Evolutionary conservation across 768 basidiomycete species (phyloP).

Genomic region (Phallus indusiatus): DNA sequence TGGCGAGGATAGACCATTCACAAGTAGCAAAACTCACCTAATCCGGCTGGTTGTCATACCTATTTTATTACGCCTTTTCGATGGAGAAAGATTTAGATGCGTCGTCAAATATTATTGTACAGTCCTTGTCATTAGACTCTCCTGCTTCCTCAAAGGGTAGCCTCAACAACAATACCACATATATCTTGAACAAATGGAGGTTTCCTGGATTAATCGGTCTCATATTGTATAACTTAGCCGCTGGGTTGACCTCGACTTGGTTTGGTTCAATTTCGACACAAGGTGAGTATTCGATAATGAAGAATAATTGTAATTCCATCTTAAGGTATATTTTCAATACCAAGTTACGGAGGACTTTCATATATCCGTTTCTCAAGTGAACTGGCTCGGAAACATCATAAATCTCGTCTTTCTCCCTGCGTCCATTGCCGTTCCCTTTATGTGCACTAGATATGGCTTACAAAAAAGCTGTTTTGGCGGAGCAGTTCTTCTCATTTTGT

Average conservation of each 20-base stretch:
- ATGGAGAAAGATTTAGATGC: neutral
- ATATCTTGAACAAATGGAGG: conserved; percentile 1
- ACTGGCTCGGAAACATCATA: conserved; percentile 72
- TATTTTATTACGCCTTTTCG: neutral
- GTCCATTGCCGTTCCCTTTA: conserved; percentile 47
- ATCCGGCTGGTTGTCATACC: too few species aligned
- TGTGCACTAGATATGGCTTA: conserved; percentile 52
- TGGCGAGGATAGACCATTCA: too few species aligned
- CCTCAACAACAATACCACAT: neutral
- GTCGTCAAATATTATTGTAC: neutral
- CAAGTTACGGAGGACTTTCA: conserved; percentile 53
- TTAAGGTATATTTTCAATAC: neutral
- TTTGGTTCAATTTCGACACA: conserved; percentile 75
- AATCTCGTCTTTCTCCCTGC: conserved; percentile 53
- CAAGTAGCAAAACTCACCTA: too few species aligned
- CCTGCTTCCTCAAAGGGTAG: neutral
- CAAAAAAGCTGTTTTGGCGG: conserved; percentile 54
- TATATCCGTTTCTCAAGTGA: conserved; percentile 63
- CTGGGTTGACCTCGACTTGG: conserved; percentile 69
- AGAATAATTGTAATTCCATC: neutral
- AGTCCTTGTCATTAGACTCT: neutral
- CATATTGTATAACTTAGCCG: conserved; percentile 47
- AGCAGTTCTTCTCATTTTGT: conserved; percentile 40
- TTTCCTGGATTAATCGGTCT: conserved; percentile 2
- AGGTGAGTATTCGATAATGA: conserved; percentile 29